Conservation (phyloP, 2,329 filamentous ascomycete genomes). For the Colletotrichum plurivorum region DNA sequence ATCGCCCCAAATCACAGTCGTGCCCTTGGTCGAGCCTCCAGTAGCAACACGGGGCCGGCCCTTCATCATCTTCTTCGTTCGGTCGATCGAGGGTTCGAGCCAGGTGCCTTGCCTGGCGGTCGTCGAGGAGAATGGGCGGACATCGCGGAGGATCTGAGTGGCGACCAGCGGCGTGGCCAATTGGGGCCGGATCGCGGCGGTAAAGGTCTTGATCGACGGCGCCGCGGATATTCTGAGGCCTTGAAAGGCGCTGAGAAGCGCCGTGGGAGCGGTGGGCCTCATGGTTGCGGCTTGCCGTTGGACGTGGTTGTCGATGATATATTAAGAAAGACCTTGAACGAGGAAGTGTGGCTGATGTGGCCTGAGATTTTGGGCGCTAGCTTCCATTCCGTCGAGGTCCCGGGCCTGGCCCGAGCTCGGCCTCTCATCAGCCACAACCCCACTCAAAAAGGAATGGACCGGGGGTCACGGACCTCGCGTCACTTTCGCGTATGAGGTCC, state of each 20-base stretch:
- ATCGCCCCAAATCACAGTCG: conserved; percentile 96
- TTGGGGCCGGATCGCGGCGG: conserved; percentile 49
- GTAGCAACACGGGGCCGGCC: conserved; percentile 90
- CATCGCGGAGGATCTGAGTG: conserved; percentile 58
- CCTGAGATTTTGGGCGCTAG: conserved; percentile 43
- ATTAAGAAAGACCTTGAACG: conserved; percentile 51
- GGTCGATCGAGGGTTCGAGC: conserved; percentile 83
- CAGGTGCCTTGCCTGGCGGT: conserved; percentile 74
- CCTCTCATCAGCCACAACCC: conserved; percentile 42
- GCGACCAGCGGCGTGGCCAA: conserved; percentile 47
- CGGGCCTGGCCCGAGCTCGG: conserved; percentile 40
- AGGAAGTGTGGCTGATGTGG: conserved; percentile 39
- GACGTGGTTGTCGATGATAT: conserved; percentile 43
- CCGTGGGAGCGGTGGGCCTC: conserved; percentile 60
- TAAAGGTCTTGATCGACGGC: conserved; percentile 56
- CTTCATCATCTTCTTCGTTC: conserved; percentile 92
- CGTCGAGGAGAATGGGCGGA: conserved; percentile 82
- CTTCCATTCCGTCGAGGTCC: background rate
- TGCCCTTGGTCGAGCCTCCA: conserved; percentile 91
- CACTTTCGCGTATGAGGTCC: conserved; percentile 55
- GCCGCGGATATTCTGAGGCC: conserved; percentile 61
- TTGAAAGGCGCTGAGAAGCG: conserved; percentile 66
- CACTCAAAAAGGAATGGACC: conserved; percentile 20
- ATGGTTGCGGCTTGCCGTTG: conserved; percentile 55
- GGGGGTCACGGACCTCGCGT: conserved; percentile 59